phyloP scores from a whole-genome alignment of 306 rosid genomes.

The Datisca glomerata region DNA sequence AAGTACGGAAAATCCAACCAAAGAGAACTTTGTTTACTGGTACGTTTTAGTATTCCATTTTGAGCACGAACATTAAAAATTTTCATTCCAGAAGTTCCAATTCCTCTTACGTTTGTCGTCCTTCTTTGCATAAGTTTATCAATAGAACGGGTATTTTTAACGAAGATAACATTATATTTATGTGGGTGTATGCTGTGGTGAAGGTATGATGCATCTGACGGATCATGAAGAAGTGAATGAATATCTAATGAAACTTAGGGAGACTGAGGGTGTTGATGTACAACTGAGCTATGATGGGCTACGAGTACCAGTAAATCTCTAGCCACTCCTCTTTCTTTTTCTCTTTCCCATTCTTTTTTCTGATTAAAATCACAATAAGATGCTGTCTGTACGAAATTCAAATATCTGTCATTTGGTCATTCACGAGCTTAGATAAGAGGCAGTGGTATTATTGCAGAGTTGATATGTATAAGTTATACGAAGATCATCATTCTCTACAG shows the following conservation, averaged over 20 bases:
- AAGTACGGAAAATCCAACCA: constrained; percentile 85
- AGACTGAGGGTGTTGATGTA: constrained; percentile 72
- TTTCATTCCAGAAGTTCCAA: background rate
- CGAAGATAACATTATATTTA: background rate
- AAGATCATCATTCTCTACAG: no score
- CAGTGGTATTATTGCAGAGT: no score
- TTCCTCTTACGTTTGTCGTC: background rate
- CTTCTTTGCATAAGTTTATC: background rate
- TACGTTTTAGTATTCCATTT: constrained; percentile 20
- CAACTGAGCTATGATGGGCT: constrained; percentile 90
- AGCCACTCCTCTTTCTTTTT: constrained; percentile 7
- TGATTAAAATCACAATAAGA: no score
- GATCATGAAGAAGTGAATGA: constrained; percentile 77
- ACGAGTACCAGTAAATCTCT: constrained; percentile 49
- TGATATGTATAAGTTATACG: no score
- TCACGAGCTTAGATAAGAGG: no score
- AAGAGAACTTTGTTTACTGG: constrained; percentile 83
- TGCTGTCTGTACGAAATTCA: no score
- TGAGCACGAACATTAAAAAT: no score
- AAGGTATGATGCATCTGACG: constrained; percentile 98
- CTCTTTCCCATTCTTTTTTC: background rate
- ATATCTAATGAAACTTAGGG: constrained; percentile 45
- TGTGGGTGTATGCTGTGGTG: constrained; percentile 4
- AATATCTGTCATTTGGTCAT: no score
- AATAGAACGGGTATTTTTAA: background rate